Evolutionary conservation across 2,329 filamentous ascomycete genomes (phyloP), one percentile per base, ranked within the genome.

Genomic region (Xylaria sp.): DNA sequence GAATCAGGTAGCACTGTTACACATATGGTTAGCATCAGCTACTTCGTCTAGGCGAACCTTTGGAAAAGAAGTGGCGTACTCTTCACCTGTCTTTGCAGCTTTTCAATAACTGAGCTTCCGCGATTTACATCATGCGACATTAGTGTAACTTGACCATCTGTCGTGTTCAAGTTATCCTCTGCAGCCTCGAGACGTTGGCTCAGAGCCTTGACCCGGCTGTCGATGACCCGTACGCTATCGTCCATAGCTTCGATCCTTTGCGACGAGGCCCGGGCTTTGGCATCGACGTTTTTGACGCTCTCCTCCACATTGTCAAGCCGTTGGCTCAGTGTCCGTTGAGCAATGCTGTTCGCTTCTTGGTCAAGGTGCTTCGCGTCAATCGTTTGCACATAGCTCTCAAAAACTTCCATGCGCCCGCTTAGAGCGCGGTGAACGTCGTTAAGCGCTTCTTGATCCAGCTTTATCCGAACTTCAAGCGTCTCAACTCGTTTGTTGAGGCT

Each of bases 281-380:
- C 23, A 41, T 76, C 75, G 41, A 75, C 37, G n/a, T 63, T 65
- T 32, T 65, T 71, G 41, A 75, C 46, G 18, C 18, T 55, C 10
- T 71, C 72, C 63, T 76, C 75, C 9, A 72, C 66, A 2, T 60
- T 52, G n/a, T 74, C 70, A n/a, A 77, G 72, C 10, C 75, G 73
- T 58, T 72, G 70, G 51, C 70, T 61, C n/a, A 76, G 70, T 0
- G 65, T 68, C 39, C 72, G 60, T 61, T 75, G 71, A 10, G 70
- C 71, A 28, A 76, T 73, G 39, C 66, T 66, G 46, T 71, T 70
- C 15, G 75, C 75, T 62, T 76, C 75, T 64, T 75, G 72, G n/a
- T 76, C 75, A 12, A 76, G 73, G 41, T 77, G 74, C 66, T 75
- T 76, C 58, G 73, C 50, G 63, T 77, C 75, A 28, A 77, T 72